A percentile compares a stretch with the other conserved stretches of the same genome.
phyloP scores from a whole-genome alignment of 306 rosid species.

The Glycyrrhiza uralensis region DNA sequence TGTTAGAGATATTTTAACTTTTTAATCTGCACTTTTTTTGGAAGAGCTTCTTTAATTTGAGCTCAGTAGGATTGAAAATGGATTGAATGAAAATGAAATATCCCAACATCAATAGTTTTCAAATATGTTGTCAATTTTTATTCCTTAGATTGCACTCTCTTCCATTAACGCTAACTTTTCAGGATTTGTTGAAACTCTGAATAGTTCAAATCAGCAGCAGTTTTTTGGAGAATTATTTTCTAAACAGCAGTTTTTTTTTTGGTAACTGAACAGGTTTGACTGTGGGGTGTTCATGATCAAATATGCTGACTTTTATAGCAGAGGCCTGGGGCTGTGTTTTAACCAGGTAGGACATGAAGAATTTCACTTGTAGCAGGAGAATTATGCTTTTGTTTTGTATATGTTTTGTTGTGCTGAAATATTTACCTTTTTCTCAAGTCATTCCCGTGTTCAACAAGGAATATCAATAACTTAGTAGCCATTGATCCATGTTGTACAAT shows the following conservation, averaged over 20 bases:
- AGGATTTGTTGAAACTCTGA: background rate
- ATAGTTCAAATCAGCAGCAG: background rate
- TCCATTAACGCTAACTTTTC: background rate
- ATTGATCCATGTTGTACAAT: background rate
- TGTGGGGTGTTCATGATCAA: conserved; percentile 96
- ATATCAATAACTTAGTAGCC: background rate
- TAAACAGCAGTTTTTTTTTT: background rate
- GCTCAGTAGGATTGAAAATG: background rate
- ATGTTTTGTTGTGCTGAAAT: background rate
- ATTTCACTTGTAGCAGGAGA: conserved; percentile 9
- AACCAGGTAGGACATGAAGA: conserved; percentile 61
- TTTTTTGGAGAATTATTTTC: conserved; percentile 15
- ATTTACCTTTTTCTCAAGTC: background rate
- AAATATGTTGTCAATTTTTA: background rate
- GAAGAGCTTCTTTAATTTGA: conserved; percentile 2
- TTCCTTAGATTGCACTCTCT: too few species aligned
- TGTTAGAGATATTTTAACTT: background rate
- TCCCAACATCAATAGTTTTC: background rate
- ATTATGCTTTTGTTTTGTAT: background rate
- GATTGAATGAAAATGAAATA: background rate
- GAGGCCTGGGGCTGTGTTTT: conserved; percentile 81
- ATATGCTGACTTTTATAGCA: conserved; percentile 92
- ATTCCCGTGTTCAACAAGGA: background rate
- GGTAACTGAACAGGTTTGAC: conserved; percentile 61
- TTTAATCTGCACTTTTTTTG: background rate